Evolutionary conservation across 306 rosid genomes (phyloP).

Genomic region (Sindora glabra): DNA sequence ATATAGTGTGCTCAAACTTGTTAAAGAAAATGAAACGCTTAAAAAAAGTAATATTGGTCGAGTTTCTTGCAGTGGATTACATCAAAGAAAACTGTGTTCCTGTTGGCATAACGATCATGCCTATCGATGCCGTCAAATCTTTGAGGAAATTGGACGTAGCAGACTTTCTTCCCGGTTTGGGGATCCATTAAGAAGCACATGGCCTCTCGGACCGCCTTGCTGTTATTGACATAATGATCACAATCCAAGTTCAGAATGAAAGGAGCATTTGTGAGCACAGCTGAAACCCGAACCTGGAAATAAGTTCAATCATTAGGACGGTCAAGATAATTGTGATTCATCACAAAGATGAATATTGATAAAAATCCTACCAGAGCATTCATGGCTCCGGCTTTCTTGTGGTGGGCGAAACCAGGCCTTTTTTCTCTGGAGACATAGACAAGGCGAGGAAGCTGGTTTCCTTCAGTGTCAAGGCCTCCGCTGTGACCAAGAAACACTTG

Average conservation of each 20-base stretch:
- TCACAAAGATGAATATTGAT: conserved; percentile 7
- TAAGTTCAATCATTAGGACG: background rate
- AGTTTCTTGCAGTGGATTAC: conserved; percentile 23
- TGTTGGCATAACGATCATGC: conserved; percentile 42
- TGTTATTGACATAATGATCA: conserved; percentile 37
- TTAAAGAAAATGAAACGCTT: background rate
- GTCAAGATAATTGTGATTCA: background rate
- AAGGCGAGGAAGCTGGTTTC: conserved; percentile 89
- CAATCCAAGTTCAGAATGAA: conserved; percentile 47
- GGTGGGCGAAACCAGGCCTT: conserved; percentile 89
- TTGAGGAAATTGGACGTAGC: conserved; percentile 46
- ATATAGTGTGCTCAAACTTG: background rate
- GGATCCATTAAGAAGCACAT: conserved; percentile 50
- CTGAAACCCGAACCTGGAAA: conserved; percentile 39
- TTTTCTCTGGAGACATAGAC: conserved; percentile 93
- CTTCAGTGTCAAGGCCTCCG: conserved; percentile 89
- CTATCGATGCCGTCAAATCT: conserved; percentile 38
- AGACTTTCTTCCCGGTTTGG: conserved; percentile 39
- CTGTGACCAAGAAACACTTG: conserved; percentile 94
- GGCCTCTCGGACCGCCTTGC: conserved; percentile 43
- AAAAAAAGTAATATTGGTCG: background rate
- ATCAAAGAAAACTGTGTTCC: conserved; percentile 46
- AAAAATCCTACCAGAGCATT: conserved; percentile 61
- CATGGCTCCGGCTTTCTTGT: conserved; percentile 99
- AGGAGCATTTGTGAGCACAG: conserved; percentile 48